phyloP scores from a whole-genome alignment of 2,329 filamentous ascomycete species.

The Fonsecaea pedrosoi region DNA sequence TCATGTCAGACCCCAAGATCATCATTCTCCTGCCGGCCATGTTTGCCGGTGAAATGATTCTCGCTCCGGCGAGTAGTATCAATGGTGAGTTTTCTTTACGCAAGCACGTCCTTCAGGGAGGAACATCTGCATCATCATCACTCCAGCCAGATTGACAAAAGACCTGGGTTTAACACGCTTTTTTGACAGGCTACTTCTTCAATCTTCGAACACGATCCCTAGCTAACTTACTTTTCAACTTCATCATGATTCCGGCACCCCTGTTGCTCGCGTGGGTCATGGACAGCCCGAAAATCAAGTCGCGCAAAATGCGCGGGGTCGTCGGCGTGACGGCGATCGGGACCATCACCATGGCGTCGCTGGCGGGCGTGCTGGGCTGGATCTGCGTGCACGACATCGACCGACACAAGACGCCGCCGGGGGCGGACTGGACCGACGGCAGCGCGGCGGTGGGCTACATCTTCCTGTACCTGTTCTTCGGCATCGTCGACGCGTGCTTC shows the following conservation, averaged over 20 bases:
- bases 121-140: too few relatives aligned
- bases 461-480: constrained; percentile 21
- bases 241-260: constrained; percentile 22
- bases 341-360: constrained; percentile 13
- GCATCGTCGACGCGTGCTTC: constrained; percentile 24
- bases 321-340: constrained; percentile 22
- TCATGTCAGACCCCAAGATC: constrained; percentile 24
- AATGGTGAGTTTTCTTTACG: constrained; percentile 14
- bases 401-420: neutral
- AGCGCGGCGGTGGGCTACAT: constrained; percentile 5
- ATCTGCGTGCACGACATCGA: constrained; percentile 20
- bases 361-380: constrained; percentile 18
- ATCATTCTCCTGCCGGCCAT: constrained; percentile 25
- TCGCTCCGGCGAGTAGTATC: constrained; percentile 16
- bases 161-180: neutral
- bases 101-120: neutral
- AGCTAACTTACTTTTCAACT: constrained; percentile 30
- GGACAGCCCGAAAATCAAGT: constrained; percentile 38
- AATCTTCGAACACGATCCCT: constrained; percentile 33
- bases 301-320: constrained; percentile 15
- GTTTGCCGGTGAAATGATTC: constrained; percentile 29
- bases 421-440: constrained; percentile 19
- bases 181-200: constrained; percentile 25
- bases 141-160: too few relatives aligned
- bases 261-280: constrained; percentile 38